Conservation (phyloP, 2,329 filamentous ascomycete genomes). For the Cytospora chrysosperma region DNA sequence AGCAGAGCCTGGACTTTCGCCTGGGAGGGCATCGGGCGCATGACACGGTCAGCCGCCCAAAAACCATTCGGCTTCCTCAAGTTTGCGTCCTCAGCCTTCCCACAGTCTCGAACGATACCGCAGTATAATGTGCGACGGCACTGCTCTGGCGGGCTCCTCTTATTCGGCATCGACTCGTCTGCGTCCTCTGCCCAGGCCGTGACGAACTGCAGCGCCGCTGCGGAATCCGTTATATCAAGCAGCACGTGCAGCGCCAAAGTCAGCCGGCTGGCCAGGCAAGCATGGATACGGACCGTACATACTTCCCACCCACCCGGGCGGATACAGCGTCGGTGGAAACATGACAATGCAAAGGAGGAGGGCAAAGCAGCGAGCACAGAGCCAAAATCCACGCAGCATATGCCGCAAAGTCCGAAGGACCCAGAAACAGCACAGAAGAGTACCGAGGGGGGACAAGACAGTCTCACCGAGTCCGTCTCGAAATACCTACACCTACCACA, state of each 20-base stretch:
- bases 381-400: slow-evolving; percentile 15
- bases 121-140: slow-evolving; percentile 45
- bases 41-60: slow-evolving; percentile 4
- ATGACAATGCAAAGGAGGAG: slow-evolving; percentile 30
- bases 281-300: slow-evolving; percentile 38
- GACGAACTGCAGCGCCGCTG: slow-evolving; percentile 40
- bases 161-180: slow-evolving; percentile 46
- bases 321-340: slow-evolving; percentile 33
- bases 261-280: slow-evolving; percentile 37
- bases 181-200: slow-evolving; percentile 39
- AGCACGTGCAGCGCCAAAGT: slow-evolving; percentile 31
- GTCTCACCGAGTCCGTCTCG: slow-evolving; percentile 50
- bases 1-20: slow-evolving; percentile 22
- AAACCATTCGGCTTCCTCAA: slow-evolving; percentile 28
- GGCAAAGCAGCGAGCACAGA: slow-evolving; percentile 22
- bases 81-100: slow-evolving; percentile 27
- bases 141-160: slow-evolving; percentile 54
- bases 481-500: slow-evolving; percentile 58
- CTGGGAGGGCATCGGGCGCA: slow-evolving; percentile 21
- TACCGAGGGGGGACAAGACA: slow-evolving; percentile 16
- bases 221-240: slow-evolving; percentile 36
- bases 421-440: slow-evolving; percentile 36
- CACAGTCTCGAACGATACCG: slow-evolving; percentile 27
- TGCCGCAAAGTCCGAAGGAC: slow-evolving; percentile 29
- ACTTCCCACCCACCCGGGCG: slow-evolving; percentile 30